These are phyloP conservation scores for Daldinia childiae DNA, from an alignment of 495 filamentous ascomycete species.

Conservation along the genomic window DNA sequence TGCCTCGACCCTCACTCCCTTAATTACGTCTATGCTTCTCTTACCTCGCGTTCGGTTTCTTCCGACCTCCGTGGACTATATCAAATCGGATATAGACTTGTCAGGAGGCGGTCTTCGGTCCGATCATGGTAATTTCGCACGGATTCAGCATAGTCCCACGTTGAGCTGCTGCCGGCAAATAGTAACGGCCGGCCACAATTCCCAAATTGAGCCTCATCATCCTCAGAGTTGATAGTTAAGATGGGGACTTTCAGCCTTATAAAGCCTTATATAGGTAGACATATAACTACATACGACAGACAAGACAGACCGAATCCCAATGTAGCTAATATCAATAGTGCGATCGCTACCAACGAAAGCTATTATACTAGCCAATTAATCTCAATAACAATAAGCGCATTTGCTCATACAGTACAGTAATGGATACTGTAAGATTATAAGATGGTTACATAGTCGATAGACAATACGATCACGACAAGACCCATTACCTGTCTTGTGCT, in stretches of 20 bases:
- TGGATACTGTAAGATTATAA: slow-evolving; percentile 15
- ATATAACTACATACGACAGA: slow-evolving; percentile 6
- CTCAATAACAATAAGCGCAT: neutral
- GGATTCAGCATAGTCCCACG: slow-evolving; percentile 29
- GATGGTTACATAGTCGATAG: slow-evolving; percentile 25
- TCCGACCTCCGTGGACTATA: slow-evolving; percentile 15
- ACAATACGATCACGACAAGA: slow-evolving; percentile 5
- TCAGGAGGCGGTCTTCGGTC: slow-evolving; percentile 32
- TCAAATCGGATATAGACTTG: slow-evolving; percentile 35
- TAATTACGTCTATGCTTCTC: neutral
- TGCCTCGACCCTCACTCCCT: neutral
- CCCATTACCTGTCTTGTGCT: neutral
- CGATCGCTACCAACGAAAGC: slow-evolving; percentile 4
- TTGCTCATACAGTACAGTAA: neutral
- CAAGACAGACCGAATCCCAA: slow-evolving; percentile 10
- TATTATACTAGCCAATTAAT: slow-evolving; percentile 16
- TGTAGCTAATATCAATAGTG: slow-evolving; percentile 11
- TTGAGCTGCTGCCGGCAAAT: slow-evolving; percentile 20
- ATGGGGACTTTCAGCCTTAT: slow-evolving; percentile 37
- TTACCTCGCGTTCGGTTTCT: slow-evolving; percentile 16
- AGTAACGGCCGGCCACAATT: slow-evolving; percentile 29
- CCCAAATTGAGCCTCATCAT: slow-evolving; percentile 44
- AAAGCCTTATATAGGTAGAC: slow-evolving; percentile 34
- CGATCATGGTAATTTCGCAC: slow-evolving; percentile 38
- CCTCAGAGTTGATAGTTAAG: slow-evolving; percentile 22